phyloP scores from a whole-genome alignment of 2,329 filamentous ascomycete genomes.

The Epichloe baconii region DNA sequence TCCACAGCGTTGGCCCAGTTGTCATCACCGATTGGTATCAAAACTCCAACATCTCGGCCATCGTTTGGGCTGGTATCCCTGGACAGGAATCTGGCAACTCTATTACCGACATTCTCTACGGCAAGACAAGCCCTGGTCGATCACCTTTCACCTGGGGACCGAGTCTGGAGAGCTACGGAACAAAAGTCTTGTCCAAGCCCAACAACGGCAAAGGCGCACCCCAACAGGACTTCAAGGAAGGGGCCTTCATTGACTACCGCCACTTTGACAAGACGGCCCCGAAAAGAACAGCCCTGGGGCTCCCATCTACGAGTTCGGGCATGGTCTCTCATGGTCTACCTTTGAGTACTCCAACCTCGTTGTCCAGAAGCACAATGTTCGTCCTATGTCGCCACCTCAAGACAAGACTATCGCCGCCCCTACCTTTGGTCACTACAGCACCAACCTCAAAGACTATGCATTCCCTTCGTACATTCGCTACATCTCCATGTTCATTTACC shows the following conservation, averaged over 20 bases:
- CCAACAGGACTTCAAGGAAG: slow-evolving; percentile 63
- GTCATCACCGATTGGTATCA: slow-evolving; percentile 63
- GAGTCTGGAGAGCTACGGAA: slow-evolving; percentile 53
- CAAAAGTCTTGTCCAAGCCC: slow-evolving; percentile 51
- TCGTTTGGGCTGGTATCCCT: slow-evolving; percentile 65
- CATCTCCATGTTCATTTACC: slow-evolving; percentile 50
- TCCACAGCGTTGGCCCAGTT: slow-evolving; percentile 75
- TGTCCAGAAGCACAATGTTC: slow-evolving; percentile 36
- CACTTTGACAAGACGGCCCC: slow-evolving; percentile 51
- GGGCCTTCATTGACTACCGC: slow-evolving; percentile 60
- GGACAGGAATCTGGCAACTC: slow-evolving; percentile 75
- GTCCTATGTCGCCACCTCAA: slow-evolving; percentile 42
- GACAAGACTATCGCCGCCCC: slow-evolving; percentile 53
- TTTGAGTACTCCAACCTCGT: slow-evolving; percentile 61
- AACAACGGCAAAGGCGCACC: slow-evolving; percentile 55
- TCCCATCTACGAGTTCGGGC: slow-evolving; percentile 72
- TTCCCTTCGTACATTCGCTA: slow-evolving; percentile 48
- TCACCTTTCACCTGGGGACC: slow-evolving; percentile 70
- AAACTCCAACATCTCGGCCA: slow-evolving; percentile 68
- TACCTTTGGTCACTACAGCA: slow-evolving; percentile 50
- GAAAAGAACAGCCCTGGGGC: slow-evolving; percentile 23
- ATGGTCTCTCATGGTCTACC: slow-evolving; percentile 67
- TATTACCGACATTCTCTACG: slow-evolving; percentile 73
- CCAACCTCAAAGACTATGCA: slow-evolving; percentile 48
- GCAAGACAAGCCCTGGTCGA: slow-evolving; percentile 64